These are phyloP conservation scores for Clitoria ternatea DNA, from an alignment of 306 rosid genomes.

Conservation along the genomic window DNA sequence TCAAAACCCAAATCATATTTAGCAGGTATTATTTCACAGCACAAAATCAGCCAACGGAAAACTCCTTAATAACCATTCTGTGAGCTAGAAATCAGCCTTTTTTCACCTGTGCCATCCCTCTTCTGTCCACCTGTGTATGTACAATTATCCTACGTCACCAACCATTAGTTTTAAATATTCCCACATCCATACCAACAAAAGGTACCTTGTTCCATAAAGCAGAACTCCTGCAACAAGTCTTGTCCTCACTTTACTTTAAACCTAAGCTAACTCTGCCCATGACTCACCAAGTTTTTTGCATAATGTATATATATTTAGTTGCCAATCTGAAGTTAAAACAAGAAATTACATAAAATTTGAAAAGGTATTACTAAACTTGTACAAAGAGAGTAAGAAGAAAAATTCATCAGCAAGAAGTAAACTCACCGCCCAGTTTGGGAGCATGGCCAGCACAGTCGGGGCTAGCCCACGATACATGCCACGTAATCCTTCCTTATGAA, in stretches of 20 bases:
- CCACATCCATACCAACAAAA: background rate
- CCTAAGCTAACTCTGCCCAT: background rate
- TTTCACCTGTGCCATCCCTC: background rate
- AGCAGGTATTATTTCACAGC: background rate
- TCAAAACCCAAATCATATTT: background rate
- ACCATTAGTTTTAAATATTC: background rate
- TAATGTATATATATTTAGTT: background rate
- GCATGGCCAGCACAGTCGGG: slow-evolving; percentile 81
- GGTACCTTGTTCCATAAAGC: background rate
- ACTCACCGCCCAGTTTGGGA: slow-evolving; percentile 95
- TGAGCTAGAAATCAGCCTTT: background rate
- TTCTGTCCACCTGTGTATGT: background rate
- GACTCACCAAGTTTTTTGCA: background rate
- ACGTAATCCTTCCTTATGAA: slow-evolving; percentile 74
- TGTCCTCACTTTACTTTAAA: background rate
- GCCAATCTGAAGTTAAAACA: background rate
- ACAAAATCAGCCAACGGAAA: background rate
- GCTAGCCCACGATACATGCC: slow-evolving; percentile 92
- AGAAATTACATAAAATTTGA: background rate
- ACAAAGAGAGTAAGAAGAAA: background rate
- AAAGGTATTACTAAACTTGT: background rate
- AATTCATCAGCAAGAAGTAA: background rate
- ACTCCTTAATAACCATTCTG: background rate
- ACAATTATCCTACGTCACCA: background rate
- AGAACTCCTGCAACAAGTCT: background rate